Evolutionary conservation across 441 rosid genomes (phyloP).

Genomic region (Pelargonium cotyledonis): DNA sequence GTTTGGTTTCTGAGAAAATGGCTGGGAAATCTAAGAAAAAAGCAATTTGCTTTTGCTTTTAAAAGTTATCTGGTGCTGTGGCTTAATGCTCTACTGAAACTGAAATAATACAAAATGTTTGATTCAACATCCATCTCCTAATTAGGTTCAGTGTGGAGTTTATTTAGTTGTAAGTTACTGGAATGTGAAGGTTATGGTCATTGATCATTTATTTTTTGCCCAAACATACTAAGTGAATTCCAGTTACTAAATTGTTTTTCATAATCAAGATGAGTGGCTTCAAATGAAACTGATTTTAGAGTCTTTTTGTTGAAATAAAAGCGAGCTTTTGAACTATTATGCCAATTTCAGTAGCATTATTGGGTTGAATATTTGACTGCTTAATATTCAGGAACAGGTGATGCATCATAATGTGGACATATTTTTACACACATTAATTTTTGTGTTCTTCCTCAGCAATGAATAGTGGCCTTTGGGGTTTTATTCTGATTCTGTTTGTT

Average conservation of each 20-base stretch:
- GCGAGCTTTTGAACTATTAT: background rate
- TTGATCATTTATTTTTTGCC: background rate
- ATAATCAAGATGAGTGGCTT: background rate
- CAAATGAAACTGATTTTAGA: background rate
- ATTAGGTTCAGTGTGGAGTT: too few relatives aligned
- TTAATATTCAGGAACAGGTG: background rate
- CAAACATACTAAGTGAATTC: background rate
- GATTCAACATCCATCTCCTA: too few relatives aligned
- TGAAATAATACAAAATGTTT: too few relatives aligned
- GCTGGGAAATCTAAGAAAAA: background rate
- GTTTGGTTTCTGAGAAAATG: background rate
- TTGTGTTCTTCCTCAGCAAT: background rate
- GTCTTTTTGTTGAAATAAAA: background rate
- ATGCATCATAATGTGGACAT: background rate
- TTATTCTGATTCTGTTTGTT: constrained; percentile 7
- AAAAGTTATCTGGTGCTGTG: background rate
- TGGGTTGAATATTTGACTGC: background rate
- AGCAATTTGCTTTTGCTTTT: too few relatives aligned
- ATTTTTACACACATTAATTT: background rate
- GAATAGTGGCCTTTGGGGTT: background rate
- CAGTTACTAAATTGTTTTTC: background rate
- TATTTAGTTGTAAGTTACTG: background rate
- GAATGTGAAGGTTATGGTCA: background rate
- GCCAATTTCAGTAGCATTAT: background rate
- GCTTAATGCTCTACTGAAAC: too few relatives aligned